Evolutionary conservation across 2,329 filamentous ascomycete species (phyloP).

Genomic region (Aspergillus hortae): DNA sequence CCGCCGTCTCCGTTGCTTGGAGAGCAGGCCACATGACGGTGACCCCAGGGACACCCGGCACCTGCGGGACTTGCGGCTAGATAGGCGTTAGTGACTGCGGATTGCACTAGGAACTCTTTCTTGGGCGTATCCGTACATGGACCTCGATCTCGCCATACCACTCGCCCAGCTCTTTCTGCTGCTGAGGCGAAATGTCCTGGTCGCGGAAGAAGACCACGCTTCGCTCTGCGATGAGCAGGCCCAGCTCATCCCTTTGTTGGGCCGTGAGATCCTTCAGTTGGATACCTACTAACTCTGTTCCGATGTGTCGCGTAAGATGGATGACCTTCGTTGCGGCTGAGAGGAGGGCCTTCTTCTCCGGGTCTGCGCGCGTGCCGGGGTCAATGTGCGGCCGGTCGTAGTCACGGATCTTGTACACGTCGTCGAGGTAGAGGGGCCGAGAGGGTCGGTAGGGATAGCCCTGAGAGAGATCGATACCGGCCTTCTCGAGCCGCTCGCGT

Average conservation of each 20-base stretch:
- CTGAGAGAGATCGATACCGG: slow-evolving; percentile 64
- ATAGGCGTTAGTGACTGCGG: not conserved
- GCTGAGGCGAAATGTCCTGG: slow-evolving; percentile 56
- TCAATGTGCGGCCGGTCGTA: slow-evolving; percentile 56
- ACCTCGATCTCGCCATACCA: slow-evolving; percentile 65
- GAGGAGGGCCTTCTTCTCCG: slow-evolving; percentile 59
- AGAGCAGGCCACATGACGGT: slow-evolving; percentile 69
- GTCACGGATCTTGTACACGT: slow-evolving; percentile 64
- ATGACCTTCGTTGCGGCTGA: slow-evolving; percentile 61
- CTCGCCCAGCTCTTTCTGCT: slow-evolving; percentile 62
- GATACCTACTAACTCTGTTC: slow-evolving; percentile 62
- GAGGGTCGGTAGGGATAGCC: slow-evolving; percentile 70
- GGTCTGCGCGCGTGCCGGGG: slow-evolving; percentile 62
- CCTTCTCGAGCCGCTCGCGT: slow-evolving; percentile 60
- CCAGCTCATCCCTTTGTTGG: slow-evolving; percentile 60
- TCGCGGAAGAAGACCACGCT: slow-evolving; percentile 67
- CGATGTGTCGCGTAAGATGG: slow-evolving; percentile 59
- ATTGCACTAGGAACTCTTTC: too few species aligned
- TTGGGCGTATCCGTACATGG: slow-evolving; percentile 49
- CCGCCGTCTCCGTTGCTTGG: slow-evolving; percentile 57
- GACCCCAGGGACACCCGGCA: slow-evolving; percentile 63
- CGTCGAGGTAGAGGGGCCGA: slow-evolving; percentile 65
- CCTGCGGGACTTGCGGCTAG: slow-evolving; percentile 67
- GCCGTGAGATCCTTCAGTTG: slow-evolving; percentile 60
- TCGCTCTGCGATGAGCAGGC: slow-evolving; percentile 59